These are phyloP conservation scores for Metarhizium robertsii DNA, from an alignment of 2,329 filamentous ascomycete species.

Conservation along the genomic window DNA sequence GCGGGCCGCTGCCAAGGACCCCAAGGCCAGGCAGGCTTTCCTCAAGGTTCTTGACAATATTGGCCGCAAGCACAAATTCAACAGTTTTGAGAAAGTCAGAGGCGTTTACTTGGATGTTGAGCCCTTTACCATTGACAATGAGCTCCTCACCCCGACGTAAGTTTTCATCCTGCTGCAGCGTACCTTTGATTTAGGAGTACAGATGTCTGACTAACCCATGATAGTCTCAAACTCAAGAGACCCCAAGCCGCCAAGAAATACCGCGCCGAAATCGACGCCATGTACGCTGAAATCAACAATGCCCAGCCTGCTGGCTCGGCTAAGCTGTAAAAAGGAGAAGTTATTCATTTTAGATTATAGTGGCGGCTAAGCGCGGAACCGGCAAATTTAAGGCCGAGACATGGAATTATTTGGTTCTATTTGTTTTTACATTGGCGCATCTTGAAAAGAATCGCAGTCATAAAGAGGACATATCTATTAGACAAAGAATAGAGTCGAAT, in stretches of 20 bases:
- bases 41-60: conserved; percentile 71
- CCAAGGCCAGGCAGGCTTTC: conserved; percentile 64
- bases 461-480: too few species aligned
- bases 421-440: neutral
- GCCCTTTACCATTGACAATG: conserved; percentile 89
- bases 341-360: neutral
- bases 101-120: conserved; percentile 70
- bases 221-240: conserved; percentile 51
- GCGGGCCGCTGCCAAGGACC: conserved; percentile 55
- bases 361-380: neutral
- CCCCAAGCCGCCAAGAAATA: conserved; percentile 45
- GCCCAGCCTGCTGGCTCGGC: neutral
- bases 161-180: conserved; percentile 17
- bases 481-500: too few species aligned
- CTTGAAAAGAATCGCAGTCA: neutral
- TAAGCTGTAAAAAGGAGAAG: conserved; percentile 2
- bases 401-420: neutral
- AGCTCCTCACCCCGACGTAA: conserved; percentile 81
- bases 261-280: conserved; percentile 40
- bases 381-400: neutral
- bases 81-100: conserved; percentile 77
- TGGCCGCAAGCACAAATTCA: conserved; percentile 78
- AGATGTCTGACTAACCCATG: conserved; percentile 8
- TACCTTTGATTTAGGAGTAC: too few species aligned
- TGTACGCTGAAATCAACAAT: conserved; percentile 45